Conservation (phyloP, 495 filamentous ascomycete genomes). For the Entonaema liquescens region DNA sequence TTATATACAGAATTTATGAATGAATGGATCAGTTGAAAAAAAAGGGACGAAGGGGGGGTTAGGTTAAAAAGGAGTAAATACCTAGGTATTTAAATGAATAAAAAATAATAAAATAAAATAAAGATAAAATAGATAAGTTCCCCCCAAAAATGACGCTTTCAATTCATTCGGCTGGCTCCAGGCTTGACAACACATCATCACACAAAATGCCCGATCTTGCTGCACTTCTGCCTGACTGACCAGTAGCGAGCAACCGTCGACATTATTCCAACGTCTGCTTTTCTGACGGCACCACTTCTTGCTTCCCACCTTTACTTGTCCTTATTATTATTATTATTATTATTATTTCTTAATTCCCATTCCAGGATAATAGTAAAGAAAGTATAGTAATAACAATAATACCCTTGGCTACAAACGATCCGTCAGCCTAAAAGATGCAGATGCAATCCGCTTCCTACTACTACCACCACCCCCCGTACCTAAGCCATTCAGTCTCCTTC, state of each 20-base stretch:
- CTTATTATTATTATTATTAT: not conserved
- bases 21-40: not conserved
- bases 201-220: conserved; percentile 59
- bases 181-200: conserved; percentile 50
- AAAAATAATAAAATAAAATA: conserved; percentile 8
- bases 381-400: conserved; percentile 1
- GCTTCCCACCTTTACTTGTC: conserved; percentile 6
- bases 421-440: conserved; percentile 45
- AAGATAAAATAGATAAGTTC: conserved; percentile 18
- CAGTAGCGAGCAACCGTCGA: conserved; percentile 44
- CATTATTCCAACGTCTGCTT: conserved; percentile 34
- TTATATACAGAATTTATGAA: conserved; percentile 13
- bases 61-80: no score
- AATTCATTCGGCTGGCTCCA: conserved; percentile 33
- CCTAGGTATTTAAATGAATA: not conserved
- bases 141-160: conserved; percentile 31
- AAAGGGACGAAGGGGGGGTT: conserved; percentile 8
- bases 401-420: conserved; percentile 18
- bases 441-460: conserved; percentile 40
- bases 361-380: not conserved
- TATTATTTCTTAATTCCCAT: not conserved
- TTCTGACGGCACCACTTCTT: conserved; percentile 28
- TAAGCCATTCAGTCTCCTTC: not conserved
- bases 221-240: conserved; percentile 63
- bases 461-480: conserved; percentile 23